A percentile compares a stretch with the other conserved stretches of the same genome.
These are phyloP conservation scores for Stemphylium lycopersici DNA, from an alignment of 2,329 filamentous ascomycete species.

Conservation along the genomic window DNA sequence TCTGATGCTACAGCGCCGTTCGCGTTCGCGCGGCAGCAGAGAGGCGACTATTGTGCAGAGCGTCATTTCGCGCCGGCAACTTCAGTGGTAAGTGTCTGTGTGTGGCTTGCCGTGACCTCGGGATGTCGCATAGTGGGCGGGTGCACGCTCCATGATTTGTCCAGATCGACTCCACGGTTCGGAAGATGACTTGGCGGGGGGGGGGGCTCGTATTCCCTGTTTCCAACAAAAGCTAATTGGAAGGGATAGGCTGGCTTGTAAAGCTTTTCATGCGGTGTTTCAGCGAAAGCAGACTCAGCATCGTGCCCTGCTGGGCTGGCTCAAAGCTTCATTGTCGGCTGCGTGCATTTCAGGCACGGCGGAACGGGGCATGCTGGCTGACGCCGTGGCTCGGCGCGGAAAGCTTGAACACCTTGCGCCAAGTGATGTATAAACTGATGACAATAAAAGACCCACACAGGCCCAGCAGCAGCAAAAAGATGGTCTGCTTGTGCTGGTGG, in stretches of 20 bases:
- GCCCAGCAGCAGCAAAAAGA: neutral
- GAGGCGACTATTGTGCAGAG: conserved; percentile 45
- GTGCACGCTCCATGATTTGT: conserved; percentile 17
- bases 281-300: conserved; percentile 74
- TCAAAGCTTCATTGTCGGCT: conserved; percentile 53
- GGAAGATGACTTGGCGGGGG: conserved; percentile 27
- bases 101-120: conserved; percentile 41
- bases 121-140: conserved; percentile 31
- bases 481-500: neutral
- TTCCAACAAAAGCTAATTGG: conserved; percentile 20
- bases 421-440: neutral
- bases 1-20: conserved; percentile 65
- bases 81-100: conserved; percentile 64
- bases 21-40: conserved; percentile 48
- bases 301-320: conserved; percentile 68
- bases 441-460: neutral
- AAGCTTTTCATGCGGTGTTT: conserved; percentile 73
- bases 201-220: conserved; percentile 21
- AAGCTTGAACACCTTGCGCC: conserved; percentile 1
- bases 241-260: conserved; percentile 65
- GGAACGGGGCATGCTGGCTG: conserved; percentile 41
- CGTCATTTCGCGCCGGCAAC: conserved; percentile 65
- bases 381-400: conserved; percentile 22
- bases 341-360: conserved; percentile 31
- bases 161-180: conserved; percentile 19